phyloP scores from a whole-genome alignment of 2,329 filamentous ascomycete species.

The Rutstroemia sp. region DNA sequence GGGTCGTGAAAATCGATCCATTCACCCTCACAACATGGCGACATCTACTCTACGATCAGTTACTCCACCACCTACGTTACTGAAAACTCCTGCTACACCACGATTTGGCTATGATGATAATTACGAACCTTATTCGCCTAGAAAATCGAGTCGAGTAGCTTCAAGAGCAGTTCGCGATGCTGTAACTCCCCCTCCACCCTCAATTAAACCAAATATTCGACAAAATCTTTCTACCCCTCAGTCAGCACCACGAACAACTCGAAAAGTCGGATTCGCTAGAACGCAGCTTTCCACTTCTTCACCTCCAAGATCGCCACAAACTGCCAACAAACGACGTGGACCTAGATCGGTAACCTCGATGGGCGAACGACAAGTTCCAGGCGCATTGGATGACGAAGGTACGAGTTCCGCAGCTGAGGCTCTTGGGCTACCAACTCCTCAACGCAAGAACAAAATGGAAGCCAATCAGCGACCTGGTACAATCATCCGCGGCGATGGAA shows the following conservation, averaged over 20 bases:
- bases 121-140: conserved; percentile 66
- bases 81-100: conserved; percentile 63
- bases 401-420: conserved; percentile 35
- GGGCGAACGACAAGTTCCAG: conserved; percentile 41
- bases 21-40: conserved; percentile 22
- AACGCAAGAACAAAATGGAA: conserved; percentile 18
- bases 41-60: conserved; percentile 29
- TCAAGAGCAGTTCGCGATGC: conserved; percentile 41
- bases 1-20: not conserved
- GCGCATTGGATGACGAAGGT: conserved; percentile 37
- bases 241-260: conserved; percentile 13
- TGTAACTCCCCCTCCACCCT: conserved; percentile 46
- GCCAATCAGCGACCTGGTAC: conserved; percentile 14
- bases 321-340: conserved; percentile 21
- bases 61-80: conserved; percentile 52
- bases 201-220: conserved; percentile 32
- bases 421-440: conserved; percentile 21
- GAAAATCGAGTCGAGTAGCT: conserved; percentile 60
- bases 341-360: conserved; percentile 31
- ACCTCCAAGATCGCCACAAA: conserved; percentile 23
- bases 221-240: conserved; percentile 22
- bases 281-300: conserved; percentile 13
- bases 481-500: conserved; percentile 33
- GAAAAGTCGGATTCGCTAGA: conserved; percentile 15
- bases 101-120: conserved; percentile 58